A percentile compares a stretch with the other conserved stretches of the same genome.
Evolutionary conservation across 2,329 filamentous ascomycete genomes (phyloP).

Genomic region (Stachybotrys echinatus): DNA sequence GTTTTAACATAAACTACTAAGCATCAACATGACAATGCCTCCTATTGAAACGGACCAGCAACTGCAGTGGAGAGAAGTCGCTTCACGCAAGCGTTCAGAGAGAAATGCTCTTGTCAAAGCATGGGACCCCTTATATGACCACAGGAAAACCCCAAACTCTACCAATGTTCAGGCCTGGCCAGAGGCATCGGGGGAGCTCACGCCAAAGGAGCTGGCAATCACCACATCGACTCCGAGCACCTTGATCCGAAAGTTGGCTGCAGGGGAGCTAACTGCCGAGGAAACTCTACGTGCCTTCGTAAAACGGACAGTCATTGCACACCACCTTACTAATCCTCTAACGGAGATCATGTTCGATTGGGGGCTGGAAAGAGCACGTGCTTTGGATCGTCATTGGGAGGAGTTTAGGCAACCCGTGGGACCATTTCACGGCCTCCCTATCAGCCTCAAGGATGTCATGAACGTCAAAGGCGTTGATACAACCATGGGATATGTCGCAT

Average conservation of each 20-base stretch:
- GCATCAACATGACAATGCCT: no score
- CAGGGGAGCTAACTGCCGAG: slow-evolving; percentile 8
- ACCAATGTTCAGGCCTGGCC: no score
- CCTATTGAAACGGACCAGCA: no score
- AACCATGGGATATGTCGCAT: slow-evolving; percentile 29
- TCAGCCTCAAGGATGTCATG: slow-evolving; percentile 45
- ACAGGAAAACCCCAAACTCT: no score
- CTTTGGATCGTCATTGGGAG: slow-evolving; percentile 3
- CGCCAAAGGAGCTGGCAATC: not conserved
- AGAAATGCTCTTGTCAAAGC: no score
- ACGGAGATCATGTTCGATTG: slow-evolving; percentile 42
- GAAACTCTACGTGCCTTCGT: slow-evolving; percentile 48
- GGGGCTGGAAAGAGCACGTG: slow-evolving; percentile 38
- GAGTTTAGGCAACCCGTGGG: no score
- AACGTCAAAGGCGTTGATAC: slow-evolving; percentile 36
- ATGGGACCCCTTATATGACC: no score
- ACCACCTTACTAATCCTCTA: slow-evolving; percentile 47
- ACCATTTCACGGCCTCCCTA: slow-evolving; percentile 57
- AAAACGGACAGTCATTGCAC: slow-evolving; percentile 43
- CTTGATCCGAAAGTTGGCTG: not conserved
- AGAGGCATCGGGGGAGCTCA: not conserved
- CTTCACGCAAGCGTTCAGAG: no score
- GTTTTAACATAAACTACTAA: no score
- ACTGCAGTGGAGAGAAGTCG: no score
- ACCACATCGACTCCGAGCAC: not conserved